Conservation (phyloP, 2,329 filamentous ascomycete genomes). For the Neofusicoccum umdonicola region DNA sequence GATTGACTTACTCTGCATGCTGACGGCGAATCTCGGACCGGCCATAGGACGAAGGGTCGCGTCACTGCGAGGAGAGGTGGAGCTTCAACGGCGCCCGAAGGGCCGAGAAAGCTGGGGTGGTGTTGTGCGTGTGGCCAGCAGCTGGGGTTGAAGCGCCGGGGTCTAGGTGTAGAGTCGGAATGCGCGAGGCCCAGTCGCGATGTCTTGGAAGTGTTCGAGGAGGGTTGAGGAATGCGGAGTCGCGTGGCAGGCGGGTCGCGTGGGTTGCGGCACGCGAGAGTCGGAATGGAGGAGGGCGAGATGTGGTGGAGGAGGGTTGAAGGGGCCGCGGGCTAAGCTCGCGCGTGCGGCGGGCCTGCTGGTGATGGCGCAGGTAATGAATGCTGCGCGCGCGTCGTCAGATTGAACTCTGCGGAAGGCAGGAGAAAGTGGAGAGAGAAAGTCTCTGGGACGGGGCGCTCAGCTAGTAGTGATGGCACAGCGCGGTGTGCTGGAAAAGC, state of each 20-base stretch:
- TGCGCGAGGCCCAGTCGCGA: background rate
- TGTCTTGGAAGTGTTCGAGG: background rate
- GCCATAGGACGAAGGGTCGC: conserved; percentile 42
- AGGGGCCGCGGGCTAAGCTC: background rate
- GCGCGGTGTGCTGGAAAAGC: conserved; percentile 13
- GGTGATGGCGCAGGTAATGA: background rate
- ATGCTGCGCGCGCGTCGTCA: background rate
- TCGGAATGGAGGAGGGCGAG: background rate
- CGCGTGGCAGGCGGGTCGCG: background rate
- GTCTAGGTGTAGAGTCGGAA: background rate
- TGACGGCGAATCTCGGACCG: conserved; percentile 50
- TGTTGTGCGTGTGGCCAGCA: background rate
- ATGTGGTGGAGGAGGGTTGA: background rate
- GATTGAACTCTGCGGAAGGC: background rate
- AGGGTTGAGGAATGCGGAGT: background rate
- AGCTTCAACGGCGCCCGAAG: conserved; percentile 41
- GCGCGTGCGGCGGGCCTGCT: background rate
- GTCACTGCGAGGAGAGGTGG: conserved; percentile 2
- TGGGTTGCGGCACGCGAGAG: background rate
- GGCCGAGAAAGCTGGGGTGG: conserved; percentile 32
- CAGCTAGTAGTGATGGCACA: conserved; percentile 10
- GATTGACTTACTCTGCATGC: conserved; percentile 46
- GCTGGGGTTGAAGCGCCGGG: background rate
- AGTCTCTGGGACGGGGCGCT: background rate
- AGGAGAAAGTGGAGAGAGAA: conserved; percentile 15